Conservation (phyloP, 2,329 filamentous ascomycete species). For the Aspergillus awamori region DNA sequence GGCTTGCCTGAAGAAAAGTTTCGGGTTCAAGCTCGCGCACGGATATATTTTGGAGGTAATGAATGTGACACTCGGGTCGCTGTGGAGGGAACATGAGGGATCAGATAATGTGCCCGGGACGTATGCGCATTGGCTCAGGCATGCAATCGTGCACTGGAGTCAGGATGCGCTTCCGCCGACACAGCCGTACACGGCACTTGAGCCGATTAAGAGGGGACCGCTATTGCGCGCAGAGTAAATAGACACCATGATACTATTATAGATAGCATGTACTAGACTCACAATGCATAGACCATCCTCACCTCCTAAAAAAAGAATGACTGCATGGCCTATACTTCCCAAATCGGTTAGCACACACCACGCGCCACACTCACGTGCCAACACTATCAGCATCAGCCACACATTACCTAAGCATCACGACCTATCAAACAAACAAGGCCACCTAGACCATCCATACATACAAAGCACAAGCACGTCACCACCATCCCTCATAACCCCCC, state of each 20-base stretch:
- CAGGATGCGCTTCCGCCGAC: conserved; percentile 6
- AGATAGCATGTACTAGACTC: neutral
- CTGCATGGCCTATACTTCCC: too few relatives aligned
- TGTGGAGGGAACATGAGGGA: conserved; percentile 3
- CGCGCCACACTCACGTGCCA: too few relatives aligned
- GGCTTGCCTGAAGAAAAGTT: conserved; percentile 3
- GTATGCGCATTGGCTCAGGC: conserved; percentile 7
- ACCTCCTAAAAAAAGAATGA: neutral
- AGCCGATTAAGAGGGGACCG: neutral
- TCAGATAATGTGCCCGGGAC: conserved; percentile 6
- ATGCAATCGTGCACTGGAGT: conserved; percentile 7
- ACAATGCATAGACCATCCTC: neutral
- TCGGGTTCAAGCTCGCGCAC: conserved; percentile 10
- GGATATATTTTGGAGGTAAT: conserved; percentile 6
- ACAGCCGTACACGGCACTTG: neutral
- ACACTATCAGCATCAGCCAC: neutral
- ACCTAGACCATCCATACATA: neutral
- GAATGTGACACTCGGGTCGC: conserved; percentile 1
- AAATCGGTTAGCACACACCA: too few relatives aligned
- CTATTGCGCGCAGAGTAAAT: neutral
- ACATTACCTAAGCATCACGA: neutral
- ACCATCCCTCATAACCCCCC: neutral
- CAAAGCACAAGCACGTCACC: neutral
- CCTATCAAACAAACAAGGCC: neutral
- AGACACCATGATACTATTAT: neutral